Evolutionary conservation across 1,139 yeast species (phyloP).

Genomic region (Yamadazyma atmosphaerica): DNA sequence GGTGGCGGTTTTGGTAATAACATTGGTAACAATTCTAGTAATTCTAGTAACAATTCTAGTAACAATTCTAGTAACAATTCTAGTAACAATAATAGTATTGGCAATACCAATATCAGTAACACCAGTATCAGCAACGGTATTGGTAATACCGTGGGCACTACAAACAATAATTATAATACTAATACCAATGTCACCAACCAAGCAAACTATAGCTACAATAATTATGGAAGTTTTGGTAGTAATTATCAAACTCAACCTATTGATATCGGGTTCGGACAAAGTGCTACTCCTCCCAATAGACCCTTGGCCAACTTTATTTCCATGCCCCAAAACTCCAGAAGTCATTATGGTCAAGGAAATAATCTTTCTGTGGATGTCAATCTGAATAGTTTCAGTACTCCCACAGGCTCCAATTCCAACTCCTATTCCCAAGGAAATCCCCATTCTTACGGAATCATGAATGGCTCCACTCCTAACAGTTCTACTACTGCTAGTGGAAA

Average conservation of each 20-base stretch:
- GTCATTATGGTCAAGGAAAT: neutral
- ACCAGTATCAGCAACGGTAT: neutral
- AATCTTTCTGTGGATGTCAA: neutral
- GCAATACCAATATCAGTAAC: too few species aligned
- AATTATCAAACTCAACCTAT: conserved; percentile 2
- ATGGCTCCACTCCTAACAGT: conserved; percentile 2
- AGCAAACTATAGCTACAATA: neutral
- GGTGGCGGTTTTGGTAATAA: neutral
- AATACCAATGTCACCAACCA: conserved; percentile 11
- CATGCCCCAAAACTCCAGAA: neutral
- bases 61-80: conserved; percentile 1
- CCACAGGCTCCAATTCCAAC: neutral
- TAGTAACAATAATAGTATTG: conserved; percentile 8
- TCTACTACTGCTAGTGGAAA: neutral
- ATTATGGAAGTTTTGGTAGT: neutral
- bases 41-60: conserved; percentile 11
- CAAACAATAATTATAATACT: conserved; percentile 7
- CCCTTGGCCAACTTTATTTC: conserved; percentile 6
- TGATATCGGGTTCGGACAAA: conserved; percentile 6
- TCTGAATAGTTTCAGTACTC: neutral
- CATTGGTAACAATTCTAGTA: conserved; percentile 5
- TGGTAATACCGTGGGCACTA: too few species aligned
- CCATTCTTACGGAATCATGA: neutral
- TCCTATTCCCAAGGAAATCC: neutral
- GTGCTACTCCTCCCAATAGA: conserved; percentile 5